Conservation (phyloP, 306 rosid genomes). For the Quercus glauca region DNA sequence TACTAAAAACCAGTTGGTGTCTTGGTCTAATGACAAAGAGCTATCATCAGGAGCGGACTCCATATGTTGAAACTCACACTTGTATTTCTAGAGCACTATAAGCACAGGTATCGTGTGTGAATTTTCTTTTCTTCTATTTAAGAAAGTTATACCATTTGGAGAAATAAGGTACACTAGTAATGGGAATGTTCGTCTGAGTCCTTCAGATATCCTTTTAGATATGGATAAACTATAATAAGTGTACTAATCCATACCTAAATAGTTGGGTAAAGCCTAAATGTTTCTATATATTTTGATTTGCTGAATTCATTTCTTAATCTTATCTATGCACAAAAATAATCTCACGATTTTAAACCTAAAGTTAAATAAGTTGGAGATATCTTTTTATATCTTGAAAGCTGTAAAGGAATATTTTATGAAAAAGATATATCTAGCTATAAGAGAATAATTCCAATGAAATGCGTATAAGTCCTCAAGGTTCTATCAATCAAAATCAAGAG, state of each 20-base stretch:
- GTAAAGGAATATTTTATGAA: neutral
- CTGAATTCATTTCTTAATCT: neutral
- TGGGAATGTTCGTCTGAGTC: neutral
- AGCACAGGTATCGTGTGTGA: no score
- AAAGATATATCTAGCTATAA: neutral
- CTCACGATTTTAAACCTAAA: neutral
- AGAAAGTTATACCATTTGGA: no score
- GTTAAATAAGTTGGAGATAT: neutral
- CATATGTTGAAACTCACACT: no score
- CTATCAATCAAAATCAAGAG: constrained; percentile 19
- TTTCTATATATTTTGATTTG: neutral
- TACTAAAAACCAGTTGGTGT: no score
- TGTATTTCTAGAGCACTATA: no score
- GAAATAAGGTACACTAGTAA: no score
- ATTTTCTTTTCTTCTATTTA: no score
- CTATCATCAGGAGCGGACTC: rapidly evolving
- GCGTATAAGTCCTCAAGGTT: neutral
- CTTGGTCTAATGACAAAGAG: no score
- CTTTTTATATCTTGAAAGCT: neutral
- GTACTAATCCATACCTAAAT: neutral
- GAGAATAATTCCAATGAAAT: neutral
- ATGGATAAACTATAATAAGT: neutral
- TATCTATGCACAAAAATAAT: neutral
- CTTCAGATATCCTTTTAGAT: neutral
- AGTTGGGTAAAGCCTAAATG: neutral